A percentile compares a stretch with the other conserved stretches of the same genome.
phyloP scores from a whole-genome alignment of 176 grass and related monocot species.

The Oryza punctata region DNA sequence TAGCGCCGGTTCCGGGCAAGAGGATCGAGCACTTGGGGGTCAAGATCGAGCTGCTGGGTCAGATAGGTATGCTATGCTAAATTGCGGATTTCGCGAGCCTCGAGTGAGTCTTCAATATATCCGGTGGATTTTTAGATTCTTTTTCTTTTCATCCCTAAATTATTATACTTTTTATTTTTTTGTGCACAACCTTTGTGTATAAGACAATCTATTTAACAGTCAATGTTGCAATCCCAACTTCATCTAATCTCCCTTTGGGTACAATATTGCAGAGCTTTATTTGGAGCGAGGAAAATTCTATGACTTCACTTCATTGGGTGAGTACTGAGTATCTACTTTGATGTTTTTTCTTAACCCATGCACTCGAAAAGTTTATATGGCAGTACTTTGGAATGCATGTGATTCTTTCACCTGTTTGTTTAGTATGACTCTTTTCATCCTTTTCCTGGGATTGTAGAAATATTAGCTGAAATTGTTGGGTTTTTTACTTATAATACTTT shows the following conservation, averaged over 20 bases:
- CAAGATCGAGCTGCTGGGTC: conserved; percentile 78
- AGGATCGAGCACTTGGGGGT: conserved; percentile 82
- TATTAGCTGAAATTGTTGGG: no score
- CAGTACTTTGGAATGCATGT: not conserved
- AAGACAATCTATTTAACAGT: not conserved
- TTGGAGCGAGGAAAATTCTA: conserved; percentile 91
- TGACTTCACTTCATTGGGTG: conserved; percentile 91
- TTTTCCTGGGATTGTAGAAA: no score
- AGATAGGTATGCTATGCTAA: conserved; percentile 61
- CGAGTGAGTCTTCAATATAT: not conserved
- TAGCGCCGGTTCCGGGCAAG: conserved; percentile 78
- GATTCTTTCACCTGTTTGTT: not conserved
- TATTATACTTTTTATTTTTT: no score
- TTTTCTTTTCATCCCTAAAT: no score
- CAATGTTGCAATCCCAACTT: not conserved
- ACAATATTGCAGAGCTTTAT: conserved; percentile 60
- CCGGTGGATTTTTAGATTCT: no score
- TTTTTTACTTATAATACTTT: not conserved
- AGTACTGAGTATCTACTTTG: conserved; percentile 24
- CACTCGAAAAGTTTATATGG: not conserved
- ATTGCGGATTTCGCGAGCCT: not conserved
- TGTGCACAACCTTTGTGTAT: not conserved
- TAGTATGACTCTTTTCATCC: no score
- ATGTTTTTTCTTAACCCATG: not conserved
- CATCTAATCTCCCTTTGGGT: not conserved